Base-by-base conservation (phyloP, 2,329 filamentous ascomycete species). In the Exophiala oligosperma region DNA sequence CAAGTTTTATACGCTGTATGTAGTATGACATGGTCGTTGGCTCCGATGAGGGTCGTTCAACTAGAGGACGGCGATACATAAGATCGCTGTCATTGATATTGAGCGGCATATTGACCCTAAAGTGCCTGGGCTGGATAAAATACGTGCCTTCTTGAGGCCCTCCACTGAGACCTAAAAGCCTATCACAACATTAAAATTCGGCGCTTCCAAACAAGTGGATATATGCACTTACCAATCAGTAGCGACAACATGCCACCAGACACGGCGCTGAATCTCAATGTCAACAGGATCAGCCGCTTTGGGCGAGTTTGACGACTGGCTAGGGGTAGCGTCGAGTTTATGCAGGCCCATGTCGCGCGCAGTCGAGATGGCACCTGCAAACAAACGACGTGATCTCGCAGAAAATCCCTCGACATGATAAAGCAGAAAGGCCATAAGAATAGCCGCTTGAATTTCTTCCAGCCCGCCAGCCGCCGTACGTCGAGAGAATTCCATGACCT, bases 1-100 rank as follows among this genome's bases (percentile, higher is more conserved):
- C 73, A 8, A 80, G 64, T 28, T 71, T 72, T n/a, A 78, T 67
- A 0, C 78, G 72, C 35, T 74, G 69, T 4, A 79, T 65, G 24
- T 73, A 75, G 56, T 78, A 81, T 5, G 76, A 75, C 74, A 78
- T 79, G 11, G 68, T 66, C 0, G 77, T 79, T 7, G 76, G 75
- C 12, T 72, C 68, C 2, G 69, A 67, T 0, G 70, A 51, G 1
- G 76, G 71, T 17, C 63, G 58, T 4, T 68, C 62, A 4, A 67
- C 64, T 3, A 55, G 49, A 23, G 62, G 43, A n/a, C 43, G 49
- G 4, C 54, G 55, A 11, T 52, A 28, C 4, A 59, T 49, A 1
- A 80, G 68, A 4, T 74, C 70, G 1, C 69, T 67, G 47, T 79
- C 76, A 24, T 76, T 71, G 11, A 79, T 65, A 51, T 81, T 79